phyloP scores from a whole-genome alignment of 306 rosid species.

The Malus asiatica region DNA sequence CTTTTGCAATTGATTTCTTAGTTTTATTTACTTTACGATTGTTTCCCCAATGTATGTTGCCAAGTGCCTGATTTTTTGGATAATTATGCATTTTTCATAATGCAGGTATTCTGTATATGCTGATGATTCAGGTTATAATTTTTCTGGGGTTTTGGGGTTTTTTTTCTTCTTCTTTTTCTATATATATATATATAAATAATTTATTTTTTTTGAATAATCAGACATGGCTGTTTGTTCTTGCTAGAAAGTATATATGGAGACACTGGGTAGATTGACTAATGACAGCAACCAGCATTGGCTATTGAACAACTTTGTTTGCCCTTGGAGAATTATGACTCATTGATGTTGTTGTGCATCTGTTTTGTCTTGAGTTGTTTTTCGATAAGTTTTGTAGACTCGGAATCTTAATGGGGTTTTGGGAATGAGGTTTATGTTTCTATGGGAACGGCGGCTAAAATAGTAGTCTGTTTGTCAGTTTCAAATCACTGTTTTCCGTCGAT shows the following conservation, averaged over 20 bases:
- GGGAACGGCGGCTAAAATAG: not conserved
- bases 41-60: not conserved
- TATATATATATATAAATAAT: too few relatives aligned
- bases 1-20: conserved; percentile 9
- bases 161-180: not conserved
- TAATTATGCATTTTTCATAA: not conserved
- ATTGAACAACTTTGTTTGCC: not conserved
- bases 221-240: not conserved
- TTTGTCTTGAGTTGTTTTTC: not conserved
- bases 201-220: not conserved
- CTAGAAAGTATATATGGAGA: not conserved
- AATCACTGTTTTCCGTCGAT: not conserved
- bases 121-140: not conserved
- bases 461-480: not conserved
- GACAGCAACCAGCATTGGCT: not conserved
- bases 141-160: not conserved
- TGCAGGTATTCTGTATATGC: not conserved
- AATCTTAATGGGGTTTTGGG: not conserved
- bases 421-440: not conserved
- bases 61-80: not conserved
- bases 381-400: not conserved
- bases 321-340: not conserved
- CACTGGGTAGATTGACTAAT: not conserved
- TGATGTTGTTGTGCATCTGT: not conserved
- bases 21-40: conserved; percentile 1